Evolutionary conservation across 1,284 basidiomycete species (phyloP), one percentile per base, ranked within the genome.

Genomic region (Tilletiopsis washingtonensis): DNA sequence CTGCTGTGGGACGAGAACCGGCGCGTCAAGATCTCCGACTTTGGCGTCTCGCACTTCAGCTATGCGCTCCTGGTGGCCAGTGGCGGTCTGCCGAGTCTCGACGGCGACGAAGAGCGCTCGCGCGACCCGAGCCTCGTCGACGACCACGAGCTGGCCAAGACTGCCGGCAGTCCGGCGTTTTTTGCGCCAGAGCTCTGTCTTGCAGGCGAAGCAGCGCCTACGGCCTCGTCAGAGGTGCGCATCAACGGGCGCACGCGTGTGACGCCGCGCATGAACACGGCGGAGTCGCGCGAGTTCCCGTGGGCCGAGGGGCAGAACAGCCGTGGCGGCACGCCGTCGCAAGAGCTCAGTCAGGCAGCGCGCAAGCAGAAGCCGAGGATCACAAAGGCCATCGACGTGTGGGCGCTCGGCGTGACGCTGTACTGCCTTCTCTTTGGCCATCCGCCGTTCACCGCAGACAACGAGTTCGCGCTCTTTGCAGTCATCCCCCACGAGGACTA

Each of bases 81-180:
- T 71, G 43, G 71, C 66, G 49, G 73, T 36, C 42, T 38, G 43
- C 40, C 45, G 50, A 37, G 52, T 45, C 12, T 4, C 41, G 45
- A 44, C 24, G 41, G 48, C 27, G 39, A 47, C 47, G 15, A 81
- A 82, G 27, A 29, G 19, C 17, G 34, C 7, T n/a, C 40, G 50
- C 80, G 82, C 7, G 79, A 84, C 29, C 80, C 69, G 6, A 67
- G 64, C 38, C 55, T 86, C 38, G 78, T 86, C 56, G 86, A 93
- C 73, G 89, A 93, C 66, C 82, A 85, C 23, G 89, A 89, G 62
- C 78, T 96, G 9, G 85, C 85, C 24, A 90, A 89, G 75, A 87
- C 90, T n/a, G 91, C 90, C 0, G 93, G 94, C 19, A 93, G 88
- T 5, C 94, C 94, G 1, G 85, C 89, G n/a, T 98, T 97, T 77